Percentiles rank a stretch among this genome's conserved stretches.
Conservation (phyloP, 371 early-diverging fungal species). For the Mucor saturninus region DNA sequence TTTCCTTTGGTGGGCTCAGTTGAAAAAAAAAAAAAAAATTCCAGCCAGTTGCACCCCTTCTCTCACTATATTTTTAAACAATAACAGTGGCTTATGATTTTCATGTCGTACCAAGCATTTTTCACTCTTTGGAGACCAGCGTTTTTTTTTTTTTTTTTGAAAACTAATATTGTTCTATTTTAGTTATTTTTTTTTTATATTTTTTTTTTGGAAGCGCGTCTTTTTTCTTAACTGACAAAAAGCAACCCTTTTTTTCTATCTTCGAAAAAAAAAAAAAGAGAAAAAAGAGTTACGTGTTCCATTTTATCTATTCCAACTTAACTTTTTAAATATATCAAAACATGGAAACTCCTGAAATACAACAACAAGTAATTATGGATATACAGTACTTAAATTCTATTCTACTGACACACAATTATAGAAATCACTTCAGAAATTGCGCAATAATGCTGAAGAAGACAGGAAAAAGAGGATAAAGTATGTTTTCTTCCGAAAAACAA, state of each 20-base stretch:
- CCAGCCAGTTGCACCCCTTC: not conserved
- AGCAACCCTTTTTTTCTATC: slow-evolving; percentile 1
- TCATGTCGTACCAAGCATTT: slow-evolving; percentile 4
- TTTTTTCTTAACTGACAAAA: slow-evolving; percentile 5
- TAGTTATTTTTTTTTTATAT: slow-evolving; percentile 6
- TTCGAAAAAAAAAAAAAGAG: not conserved
- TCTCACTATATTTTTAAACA: not conserved
- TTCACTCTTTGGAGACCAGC: not conserved
- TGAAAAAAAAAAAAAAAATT: not conserved
- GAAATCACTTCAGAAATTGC: slow-evolving; percentile 34
- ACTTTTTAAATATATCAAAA: slow-evolving; percentile 1
- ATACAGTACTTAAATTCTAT: not conserved
- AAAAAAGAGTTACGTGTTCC: not conserved
- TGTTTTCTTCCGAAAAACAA: not conserved
- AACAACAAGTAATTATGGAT: not conserved
- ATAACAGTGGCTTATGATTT: slow-evolving; percentile 4
- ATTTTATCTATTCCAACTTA: not conserved
- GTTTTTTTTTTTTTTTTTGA: not conserved
- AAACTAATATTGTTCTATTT: not conserved
- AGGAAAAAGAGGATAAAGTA: slow-evolving; percentile 40
- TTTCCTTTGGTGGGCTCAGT: not conserved
- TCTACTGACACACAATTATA: not conserved
- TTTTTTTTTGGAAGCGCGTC: slow-evolving; percentile 8
- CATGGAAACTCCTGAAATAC: slow-evolving; percentile 13
- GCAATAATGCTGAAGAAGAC: slow-evolving; percentile 38